Evolutionary conservation across 2,329 filamentous ascomycete genomes (phyloP).

Genomic region (Xylaria sp.): DNA sequence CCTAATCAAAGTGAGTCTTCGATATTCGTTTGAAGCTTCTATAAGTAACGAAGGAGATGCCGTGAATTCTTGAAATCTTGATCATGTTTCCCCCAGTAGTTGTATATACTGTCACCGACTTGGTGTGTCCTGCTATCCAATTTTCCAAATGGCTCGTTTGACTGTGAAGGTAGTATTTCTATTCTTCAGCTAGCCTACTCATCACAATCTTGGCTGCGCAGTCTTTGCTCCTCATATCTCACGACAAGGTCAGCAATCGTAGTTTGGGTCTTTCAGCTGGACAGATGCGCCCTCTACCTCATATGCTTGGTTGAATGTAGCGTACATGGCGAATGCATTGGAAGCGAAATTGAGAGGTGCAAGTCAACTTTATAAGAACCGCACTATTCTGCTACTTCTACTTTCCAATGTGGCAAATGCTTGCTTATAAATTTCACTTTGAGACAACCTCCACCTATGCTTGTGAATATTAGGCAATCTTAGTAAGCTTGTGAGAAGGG

Average conservation of each 20-base stretch:
- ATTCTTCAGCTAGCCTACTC: constrained; percentile 1
- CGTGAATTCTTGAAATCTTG: not conserved
- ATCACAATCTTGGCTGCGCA: no score
- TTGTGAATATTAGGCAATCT: no score
- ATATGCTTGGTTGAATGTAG: constrained; percentile 33
- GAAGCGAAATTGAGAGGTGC: not conserved
- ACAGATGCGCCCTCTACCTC: constrained; percentile 20
- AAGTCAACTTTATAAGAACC: not conserved
- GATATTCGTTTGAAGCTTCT: constrained; percentile 3
- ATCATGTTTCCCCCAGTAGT: constrained; percentile 22
- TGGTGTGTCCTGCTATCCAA: constrained; percentile 6
- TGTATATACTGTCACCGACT: constrained; percentile 1
- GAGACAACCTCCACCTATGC: not conserved
- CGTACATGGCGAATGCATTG: constrained; percentile 25
- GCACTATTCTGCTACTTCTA: not conserved
- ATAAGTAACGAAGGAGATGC: not conserved
- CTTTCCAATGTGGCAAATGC: not conserved
- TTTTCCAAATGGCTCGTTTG: constrained; percentile 12
- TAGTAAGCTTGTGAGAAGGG: not conserved
- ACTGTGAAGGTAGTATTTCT: constrained; percentile 7
- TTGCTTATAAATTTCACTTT: not conserved
- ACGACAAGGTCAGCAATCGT: constrained; percentile 10
- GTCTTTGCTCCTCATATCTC: constrained; percentile 11
- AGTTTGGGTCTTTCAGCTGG: constrained; percentile 18
- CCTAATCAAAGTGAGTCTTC: constrained; percentile 12